Conservation (phyloP, 768 basidiomycete species). For the Hebeloma cylindrosporum region DNA sequence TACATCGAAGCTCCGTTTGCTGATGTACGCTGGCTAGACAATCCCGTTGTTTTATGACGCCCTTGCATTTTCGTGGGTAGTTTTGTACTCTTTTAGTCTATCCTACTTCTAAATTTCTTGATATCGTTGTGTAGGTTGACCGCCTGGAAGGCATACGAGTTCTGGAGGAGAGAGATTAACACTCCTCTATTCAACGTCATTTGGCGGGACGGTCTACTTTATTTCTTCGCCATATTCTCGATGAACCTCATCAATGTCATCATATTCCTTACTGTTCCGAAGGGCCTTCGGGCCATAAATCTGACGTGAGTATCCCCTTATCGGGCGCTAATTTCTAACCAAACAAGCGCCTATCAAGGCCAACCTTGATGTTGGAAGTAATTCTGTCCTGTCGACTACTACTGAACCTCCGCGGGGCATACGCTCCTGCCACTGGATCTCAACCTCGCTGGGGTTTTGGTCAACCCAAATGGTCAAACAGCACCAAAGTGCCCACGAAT, state of each 20-base stretch:
- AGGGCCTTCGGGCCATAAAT: constrained; percentile 19
- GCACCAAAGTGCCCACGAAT: background rate
- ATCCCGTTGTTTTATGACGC: constrained; percentile 21
- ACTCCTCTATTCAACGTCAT: constrained; percentile 13
- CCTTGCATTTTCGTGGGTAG: constrained; percentile 19
- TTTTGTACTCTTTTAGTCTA: constrained; percentile 7
- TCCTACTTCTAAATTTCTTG: constrained; percentile 4
- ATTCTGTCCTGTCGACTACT: constrained; percentile 26
- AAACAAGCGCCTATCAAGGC: constrained; percentile 3
- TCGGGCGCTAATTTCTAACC: background rate
- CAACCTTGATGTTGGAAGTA: constrained; percentile 25
- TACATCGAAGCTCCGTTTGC: background rate
- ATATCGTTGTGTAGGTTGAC: constrained; percentile 8
- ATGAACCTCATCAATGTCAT: constrained; percentile 25
- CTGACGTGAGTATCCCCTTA: constrained; percentile 17
- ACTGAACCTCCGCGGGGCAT: constrained; percentile 22
- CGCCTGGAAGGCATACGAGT: constrained; percentile 14
- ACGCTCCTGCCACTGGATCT: too few relatives aligned
- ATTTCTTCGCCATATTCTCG: constrained; percentile 27
- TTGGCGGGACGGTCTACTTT: constrained; percentile 24
- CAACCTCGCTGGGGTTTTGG: background rate
- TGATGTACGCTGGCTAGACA: background rate
- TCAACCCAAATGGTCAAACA: constrained; percentile 4
- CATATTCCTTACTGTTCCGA: constrained; percentile 20
- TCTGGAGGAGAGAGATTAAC: constrained; percentile 10